Percentiles rank a stretch among this genome's conserved stretches.
These are phyloP conservation scores for Leccinum longicurvipes DNA, from an alignment of 768 basidiomycete species.

Conservation along the genomic window DNA sequence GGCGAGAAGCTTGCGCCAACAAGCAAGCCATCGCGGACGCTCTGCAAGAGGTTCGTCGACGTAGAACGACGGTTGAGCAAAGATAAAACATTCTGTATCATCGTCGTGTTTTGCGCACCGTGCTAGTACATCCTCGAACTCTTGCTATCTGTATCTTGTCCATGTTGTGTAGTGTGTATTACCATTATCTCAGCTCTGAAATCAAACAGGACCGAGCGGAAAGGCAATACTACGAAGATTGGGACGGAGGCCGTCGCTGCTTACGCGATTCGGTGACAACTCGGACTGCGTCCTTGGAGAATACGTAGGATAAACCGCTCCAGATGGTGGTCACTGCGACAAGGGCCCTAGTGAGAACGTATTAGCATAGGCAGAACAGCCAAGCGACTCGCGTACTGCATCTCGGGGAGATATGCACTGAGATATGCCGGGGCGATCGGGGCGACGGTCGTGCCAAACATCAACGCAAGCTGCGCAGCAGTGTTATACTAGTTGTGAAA, in stretches of 20 bases:
- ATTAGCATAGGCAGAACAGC: background rate
- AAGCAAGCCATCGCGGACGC: constrained; percentile 65
- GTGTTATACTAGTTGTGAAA: constrained; percentile 71
- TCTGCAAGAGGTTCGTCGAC: constrained; percentile 64
- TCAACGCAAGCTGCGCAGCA: constrained; percentile 82
- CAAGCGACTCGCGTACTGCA: constrained; percentile 60
- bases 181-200: constrained; percentile 10
- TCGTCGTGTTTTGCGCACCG: background rate
- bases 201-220: background rate
- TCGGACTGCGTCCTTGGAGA: constrained; percentile 71
- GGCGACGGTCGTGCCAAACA: constrained; percentile 84
- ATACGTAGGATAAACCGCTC: constrained; percentile 84
- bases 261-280: constrained; percentile 43
- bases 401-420: constrained; percentile 48
- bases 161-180: constrained; percentile 19
- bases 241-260: constrained; percentile 26
- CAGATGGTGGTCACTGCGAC: constrained; percentile 90
- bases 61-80: constrained; percentile 32
- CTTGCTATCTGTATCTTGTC: constrained; percentile 20
- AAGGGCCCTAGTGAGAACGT: constrained; percentile 54
- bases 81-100: constrained; percentile 7
- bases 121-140: background rate
- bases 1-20: constrained; percentile 59
- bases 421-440: constrained; percentile 71
- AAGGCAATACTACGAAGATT: constrained; percentile 11